Evolutionary conservation across 495 filamentous ascomycete species (phyloP).

Genomic region (Venustampulla echinocandica): DNA sequence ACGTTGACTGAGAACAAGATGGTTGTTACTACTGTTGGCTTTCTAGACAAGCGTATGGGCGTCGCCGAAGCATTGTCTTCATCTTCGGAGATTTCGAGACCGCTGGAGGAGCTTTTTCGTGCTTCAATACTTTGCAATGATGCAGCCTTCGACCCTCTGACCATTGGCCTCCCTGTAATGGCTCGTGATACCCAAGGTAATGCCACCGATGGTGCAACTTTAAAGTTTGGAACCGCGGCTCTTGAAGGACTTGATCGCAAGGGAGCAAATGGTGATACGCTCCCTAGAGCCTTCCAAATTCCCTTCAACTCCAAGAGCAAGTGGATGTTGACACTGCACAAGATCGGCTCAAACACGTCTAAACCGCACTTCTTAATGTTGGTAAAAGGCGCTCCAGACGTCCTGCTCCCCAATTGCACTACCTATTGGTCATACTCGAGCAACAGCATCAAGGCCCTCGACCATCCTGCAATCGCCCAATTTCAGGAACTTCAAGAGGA

Average conservation of each 20-base stretch:
- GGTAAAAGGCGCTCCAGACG: constrained; percentile 57
- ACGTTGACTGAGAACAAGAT: constrained; percentile 42
- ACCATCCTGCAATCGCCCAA: constrained; percentile 22
- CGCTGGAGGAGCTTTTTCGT: constrained; percentile 15
- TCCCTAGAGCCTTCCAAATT: constrained; percentile 50
- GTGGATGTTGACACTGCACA: constrained; percentile 45
- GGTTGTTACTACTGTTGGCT: constrained; percentile 44
- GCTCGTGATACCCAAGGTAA: constrained; percentile 56
- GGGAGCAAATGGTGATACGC: constrained; percentile 39
- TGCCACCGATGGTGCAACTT: constrained; percentile 62
- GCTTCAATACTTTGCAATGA: constrained; percentile 55
- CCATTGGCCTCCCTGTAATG: constrained; percentile 38
- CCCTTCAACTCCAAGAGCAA: constrained; percentile 76
- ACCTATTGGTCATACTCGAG: constrained; percentile 39
- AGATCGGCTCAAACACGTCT: constrained; percentile 28
- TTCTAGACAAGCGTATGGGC: constrained; percentile 32
- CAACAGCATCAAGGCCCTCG: constrained; percentile 31
- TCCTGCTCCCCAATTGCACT: constrained; percentile 46
- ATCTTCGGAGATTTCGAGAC: not conserved
- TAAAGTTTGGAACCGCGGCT: constrained; percentile 53
- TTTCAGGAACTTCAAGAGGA: constrained; percentile 46
- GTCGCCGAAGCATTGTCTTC: constrained; percentile 24
- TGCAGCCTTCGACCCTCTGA: constrained; percentile 55
- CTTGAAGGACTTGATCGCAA: not conserved
- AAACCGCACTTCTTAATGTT: constrained; percentile 39